Evolutionary conservation across 2,329 filamentous ascomycete species (phyloP), one percentile per base, ranked within the genome.

Genomic region (Epichloe baconii): DNA sequence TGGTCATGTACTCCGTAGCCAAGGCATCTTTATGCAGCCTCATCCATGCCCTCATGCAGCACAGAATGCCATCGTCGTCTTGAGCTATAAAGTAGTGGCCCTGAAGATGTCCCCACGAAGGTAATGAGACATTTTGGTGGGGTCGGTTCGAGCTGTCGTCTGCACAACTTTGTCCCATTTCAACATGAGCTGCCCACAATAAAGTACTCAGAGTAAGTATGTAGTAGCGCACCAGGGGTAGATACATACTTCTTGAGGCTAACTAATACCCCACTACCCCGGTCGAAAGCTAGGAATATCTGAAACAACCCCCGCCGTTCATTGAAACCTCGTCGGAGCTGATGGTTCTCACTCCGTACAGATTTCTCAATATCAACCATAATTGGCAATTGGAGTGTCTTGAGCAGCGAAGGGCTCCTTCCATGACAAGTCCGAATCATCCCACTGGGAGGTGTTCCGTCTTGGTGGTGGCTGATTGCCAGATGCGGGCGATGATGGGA

Each of bases 61-160:
- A 51, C 49, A 21, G 26, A 48, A 40, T 42, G 38, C 45, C 31
- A 35, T 44, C 35, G n/a, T 44, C 35, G 37, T 26, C 38, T 42
- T 34, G 37, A 26, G 44, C 44, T 26, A 26, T 14, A 46, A 17
- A 23, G 42, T 12, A 17, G 23, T 31, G 10, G 23, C 21, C 23
- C 26, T 31, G 26, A 31, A 8, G 23, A 6, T 0, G 26, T 31
- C 6, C 38, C 26, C n/a, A 21, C 5, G 10, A 15, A 36, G 34
- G 41, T 44, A 52, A 52, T 44, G 44, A 52, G 50, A 52, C 50
- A 52, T 38, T n/a, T 44, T 21, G 37, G 47, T 49, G 38, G 38
- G 40, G 26, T 26, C 7, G 26, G 7, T 8, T 26, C 26, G 26
- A 26, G 26, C 7, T 26, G 26, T 26, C 26, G 26, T 44, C 44